Evolutionary conservation across 2,329 filamentous ascomycete genomes (phyloP).

Genomic region (Colletotrichum zoysiae): DNA sequence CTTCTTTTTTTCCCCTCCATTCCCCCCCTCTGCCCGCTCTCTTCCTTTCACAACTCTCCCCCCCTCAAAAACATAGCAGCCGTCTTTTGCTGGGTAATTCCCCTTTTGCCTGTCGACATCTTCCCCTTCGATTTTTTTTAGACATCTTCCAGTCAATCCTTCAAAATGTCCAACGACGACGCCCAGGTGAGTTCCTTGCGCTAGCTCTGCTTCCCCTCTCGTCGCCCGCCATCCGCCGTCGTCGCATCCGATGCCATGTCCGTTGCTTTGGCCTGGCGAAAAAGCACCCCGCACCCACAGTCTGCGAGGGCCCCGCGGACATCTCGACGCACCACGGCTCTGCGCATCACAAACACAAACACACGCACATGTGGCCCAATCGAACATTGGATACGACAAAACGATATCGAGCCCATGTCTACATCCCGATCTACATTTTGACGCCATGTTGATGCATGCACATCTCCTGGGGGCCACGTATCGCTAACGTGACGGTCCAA

Average conservation of each 20-base stretch:
- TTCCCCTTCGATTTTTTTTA: constrained; percentile 44
- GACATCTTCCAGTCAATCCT: constrained; percentile 51
- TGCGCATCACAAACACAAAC: constrained; percentile 31
- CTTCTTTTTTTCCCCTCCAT: constrained; percentile 42
- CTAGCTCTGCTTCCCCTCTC: constrained; percentile 35
- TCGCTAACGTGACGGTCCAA: constrained; percentile 14
- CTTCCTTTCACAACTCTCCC: constrained; percentile 42
- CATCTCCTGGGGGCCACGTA: not conserved
- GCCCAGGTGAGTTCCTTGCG: constrained; percentile 60
- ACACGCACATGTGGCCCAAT: constrained; percentile 10
- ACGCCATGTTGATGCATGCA: constrained; percentile 8
- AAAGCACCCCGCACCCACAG: constrained; percentile 59
- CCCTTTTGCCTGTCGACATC: constrained; percentile 45
- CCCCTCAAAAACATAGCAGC: constrained; percentile 38
- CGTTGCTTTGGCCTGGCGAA: constrained; percentile 46
- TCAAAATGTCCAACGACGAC: constrained; percentile 68
- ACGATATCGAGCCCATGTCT: constrained; percentile 17
- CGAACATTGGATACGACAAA: constrained; percentile 13
- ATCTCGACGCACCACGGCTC: constrained; percentile 37
- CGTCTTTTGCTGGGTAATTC: constrained; percentile 39
- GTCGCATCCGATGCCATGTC: constrained; percentile 46
- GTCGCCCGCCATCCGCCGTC: constrained; percentile 39
- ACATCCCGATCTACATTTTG: not conserved
- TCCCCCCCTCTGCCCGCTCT: constrained; percentile 40
- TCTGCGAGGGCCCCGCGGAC: constrained; percentile 46